phyloP scores from a whole-genome alignment of 805 yeast genomes.

The Candida vartiovaarae region DNA sequence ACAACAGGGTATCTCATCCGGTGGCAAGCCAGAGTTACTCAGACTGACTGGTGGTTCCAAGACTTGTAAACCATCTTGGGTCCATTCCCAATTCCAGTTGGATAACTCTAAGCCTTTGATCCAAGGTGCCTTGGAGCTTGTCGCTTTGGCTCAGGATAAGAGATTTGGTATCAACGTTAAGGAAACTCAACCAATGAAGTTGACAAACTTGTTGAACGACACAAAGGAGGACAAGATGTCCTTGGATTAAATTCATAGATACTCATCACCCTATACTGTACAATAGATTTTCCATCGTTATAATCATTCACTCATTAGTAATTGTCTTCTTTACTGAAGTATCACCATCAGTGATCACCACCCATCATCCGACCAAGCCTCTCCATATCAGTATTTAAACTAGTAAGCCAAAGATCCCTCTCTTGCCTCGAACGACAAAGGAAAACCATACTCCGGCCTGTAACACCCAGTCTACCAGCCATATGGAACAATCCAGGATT shows the following conservation, averaged over 20 bases:
- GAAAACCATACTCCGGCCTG: conserved; percentile 66
- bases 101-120: conserved; percentile 35
- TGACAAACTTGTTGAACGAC: conserved; percentile 9
- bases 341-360: too few relatives aligned
- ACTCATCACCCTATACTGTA: background rate
- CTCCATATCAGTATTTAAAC: conserved; percentile 29
- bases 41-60: conserved; percentile 77
- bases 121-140: conserved; percentile 45
- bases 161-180: conserved; percentile 63
- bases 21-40: conserved; percentile 48
- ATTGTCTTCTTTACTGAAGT: background rate
- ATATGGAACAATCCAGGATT: conserved; percentile 40
- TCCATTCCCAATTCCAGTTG: conserved; percentile 70
- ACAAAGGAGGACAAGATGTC: conserved; percentile 10
- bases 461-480: conserved; percentile 51
- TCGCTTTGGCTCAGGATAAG: conserved; percentile 54
- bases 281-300: background rate
- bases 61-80: conserved; percentile 75
- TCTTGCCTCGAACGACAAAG: conserved; percentile 79
- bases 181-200: conserved; percentile 53
- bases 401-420: conserved; percentile 72
- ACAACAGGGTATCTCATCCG: conserved; percentile 31
- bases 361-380: conserved; percentile 18
- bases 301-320: background rate
- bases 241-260: conserved; percentile 7